Conservation (phyloP, 2,329 filamentous ascomycete species). For the Penicillium polonicum region DNA sequence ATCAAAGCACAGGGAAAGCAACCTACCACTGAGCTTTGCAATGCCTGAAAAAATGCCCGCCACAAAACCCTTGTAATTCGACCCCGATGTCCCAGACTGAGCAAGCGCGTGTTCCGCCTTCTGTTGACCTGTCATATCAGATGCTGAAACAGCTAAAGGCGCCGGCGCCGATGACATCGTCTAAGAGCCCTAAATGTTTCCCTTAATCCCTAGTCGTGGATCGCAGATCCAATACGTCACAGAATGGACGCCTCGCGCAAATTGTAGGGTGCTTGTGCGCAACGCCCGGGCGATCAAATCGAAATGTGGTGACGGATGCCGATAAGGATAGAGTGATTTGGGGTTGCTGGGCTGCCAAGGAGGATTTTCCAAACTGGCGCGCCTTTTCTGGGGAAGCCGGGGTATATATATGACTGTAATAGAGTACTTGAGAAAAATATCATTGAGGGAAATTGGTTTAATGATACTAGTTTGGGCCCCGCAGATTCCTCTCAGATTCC, state of each 20-base stretch:
- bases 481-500: not conserved
- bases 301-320: not conserved
- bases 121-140: slow-evolving; percentile 9
- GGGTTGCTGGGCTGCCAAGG: not conserved
- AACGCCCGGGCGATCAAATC: not conserved
- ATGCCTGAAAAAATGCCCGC: slow-evolving; percentile 95
- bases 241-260: slow-evolving; percentile 3
- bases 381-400: not conserved
- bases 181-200: not conserved
- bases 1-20: not conserved
- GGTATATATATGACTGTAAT: not conserved
- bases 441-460: not conserved
- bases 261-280: not conserved
- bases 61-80: slow-evolving; percentile 91
- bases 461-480: slow-evolving; percentile 4
- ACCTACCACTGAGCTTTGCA: slow-evolving; percentile 77
- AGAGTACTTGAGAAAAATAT: not conserved
- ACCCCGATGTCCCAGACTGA: slow-evolving; percentile 23
- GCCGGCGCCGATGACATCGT: slow-evolving; percentile 27
- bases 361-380: not conserved
- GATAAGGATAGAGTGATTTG: slow-evolving; percentile 5
- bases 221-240: slow-evolving; percentile 8
- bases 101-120: slow-evolving; percentile 14
- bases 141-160: slow-evolving; percentile 11
- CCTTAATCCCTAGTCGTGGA: not conserved